Percentiles rank a stretch among this genome's conserved stretches.
phyloP scores from a whole-genome alignment of 768 basidiomycete genomes.

The Boletus rubropictus region DNA sequence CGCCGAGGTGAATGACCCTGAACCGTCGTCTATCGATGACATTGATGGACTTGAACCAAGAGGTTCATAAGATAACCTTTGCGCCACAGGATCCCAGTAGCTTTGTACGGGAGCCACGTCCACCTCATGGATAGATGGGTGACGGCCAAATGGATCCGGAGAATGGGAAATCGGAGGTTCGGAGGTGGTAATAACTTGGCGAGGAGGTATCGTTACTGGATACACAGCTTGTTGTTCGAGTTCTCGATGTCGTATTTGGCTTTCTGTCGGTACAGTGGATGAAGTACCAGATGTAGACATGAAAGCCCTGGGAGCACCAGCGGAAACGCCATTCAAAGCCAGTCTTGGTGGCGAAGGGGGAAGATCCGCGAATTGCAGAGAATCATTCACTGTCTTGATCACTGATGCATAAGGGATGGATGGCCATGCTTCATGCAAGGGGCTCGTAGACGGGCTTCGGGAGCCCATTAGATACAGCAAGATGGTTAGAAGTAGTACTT shows the following conservation, averaged over 20 bases:
- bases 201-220: slow-evolving; percentile 33
- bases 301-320: slow-evolving; percentile 51
- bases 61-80: slow-evolving; percentile 19
- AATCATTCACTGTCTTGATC: slow-evolving; percentile 15
- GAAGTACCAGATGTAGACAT: slow-evolving; percentile 18
- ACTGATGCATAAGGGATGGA: slow-evolving; percentile 41
- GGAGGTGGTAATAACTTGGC: slow-evolving; percentile 19
- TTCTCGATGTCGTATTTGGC: slow-evolving; percentile 46
- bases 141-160: slow-evolving; percentile 77
- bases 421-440: slow-evolving; percentile 34
- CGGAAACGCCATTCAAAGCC: slow-evolving; percentile 64
- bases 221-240: slow-evolving; percentile 48
- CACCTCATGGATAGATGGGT: slow-evolving; percentile 45
- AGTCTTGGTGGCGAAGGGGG: slow-evolving; percentile 55
- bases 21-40: slow-evolving; percentile 21
- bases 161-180: slow-evolving; percentile 74
- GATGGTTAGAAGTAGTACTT: slow-evolving; percentile 12
- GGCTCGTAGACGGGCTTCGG: slow-evolving; percentile 9
- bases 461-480: slow-evolving; percentile 8
- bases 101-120: slow-evolving; percentile 30
- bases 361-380: slow-evolving; percentile 17
- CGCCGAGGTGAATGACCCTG: slow-evolving; percentile 16
- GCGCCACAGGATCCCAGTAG: slow-evolving; percentile 40
- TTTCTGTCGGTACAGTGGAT: slow-evolving; percentile 37
- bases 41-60: slow-evolving; percentile 19